phyloP scores from a whole-genome alignment of 2,329 filamentous ascomycete genomes.

The Allantophomopsis lycopodina region DNA sequence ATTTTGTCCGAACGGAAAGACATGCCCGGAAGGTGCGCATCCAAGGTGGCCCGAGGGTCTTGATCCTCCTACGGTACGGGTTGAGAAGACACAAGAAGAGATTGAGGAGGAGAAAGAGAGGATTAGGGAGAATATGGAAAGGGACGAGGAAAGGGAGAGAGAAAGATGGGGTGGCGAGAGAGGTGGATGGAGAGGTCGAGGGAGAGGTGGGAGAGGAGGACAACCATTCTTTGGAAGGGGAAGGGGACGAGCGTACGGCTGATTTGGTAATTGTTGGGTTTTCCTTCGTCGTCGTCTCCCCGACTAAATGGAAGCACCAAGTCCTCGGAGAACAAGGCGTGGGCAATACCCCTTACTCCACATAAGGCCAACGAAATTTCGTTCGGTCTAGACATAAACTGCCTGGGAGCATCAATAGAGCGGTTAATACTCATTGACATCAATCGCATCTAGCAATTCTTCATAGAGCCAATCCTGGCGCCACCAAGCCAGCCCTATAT shows the following conservation, averaged over 20 bases:
- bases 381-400: too few relatives aligned
- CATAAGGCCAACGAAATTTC: too few relatives aligned
- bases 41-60: constrained; percentile 62
- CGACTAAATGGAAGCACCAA: too few relatives aligned
- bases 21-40: constrained; percentile 71
- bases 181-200: constrained; percentile 19
- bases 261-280: too few relatives aligned
- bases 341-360: too few relatives aligned
- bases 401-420: too few relatives aligned
- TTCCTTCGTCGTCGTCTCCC: too few relatives aligned
- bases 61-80: constrained; percentile 61
- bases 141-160: constrained; percentile 27
- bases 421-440: too few relatives aligned
- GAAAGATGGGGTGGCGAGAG: constrained; percentile 10
- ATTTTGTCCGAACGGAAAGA: constrained; percentile 78
- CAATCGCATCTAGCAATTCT: too few relatives aligned
- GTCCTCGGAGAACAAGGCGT: too few relatives aligned
- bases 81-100: constrained; percentile 38
- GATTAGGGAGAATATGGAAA: constrained; percentile 35
- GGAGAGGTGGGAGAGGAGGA: constrained; percentile 19
- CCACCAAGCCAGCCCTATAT: too few relatives aligned
- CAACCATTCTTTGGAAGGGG: background rate
- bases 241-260: background rate
- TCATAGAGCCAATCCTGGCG: too few relatives aligned
- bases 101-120: constrained; percentile 46